Conservation (phyloP, 805 yeast genomes). For the Torulaspora franciscae region DNA sequence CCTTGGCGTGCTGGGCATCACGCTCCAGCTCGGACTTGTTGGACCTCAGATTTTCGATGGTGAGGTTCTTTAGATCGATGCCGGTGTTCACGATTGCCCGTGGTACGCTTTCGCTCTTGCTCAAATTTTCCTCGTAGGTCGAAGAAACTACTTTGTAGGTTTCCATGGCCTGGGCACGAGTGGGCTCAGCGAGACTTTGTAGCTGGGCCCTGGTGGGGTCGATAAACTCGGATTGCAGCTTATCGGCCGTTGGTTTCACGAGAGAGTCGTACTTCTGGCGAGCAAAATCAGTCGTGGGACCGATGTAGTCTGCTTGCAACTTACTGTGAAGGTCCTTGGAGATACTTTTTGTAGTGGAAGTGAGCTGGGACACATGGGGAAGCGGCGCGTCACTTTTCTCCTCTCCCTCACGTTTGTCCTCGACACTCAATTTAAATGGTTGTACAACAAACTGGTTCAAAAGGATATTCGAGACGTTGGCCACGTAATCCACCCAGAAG, state of each 20-base stretch:
- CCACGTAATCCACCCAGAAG: constrained; percentile 31
- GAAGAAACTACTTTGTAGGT: constrained; percentile 30
- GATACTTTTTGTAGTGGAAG: constrained; percentile 28
- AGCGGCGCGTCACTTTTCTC: constrained; percentile 9
- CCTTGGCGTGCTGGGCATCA: constrained; percentile 9
- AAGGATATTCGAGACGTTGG: constrained; percentile 30
- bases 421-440: constrained; percentile 24
- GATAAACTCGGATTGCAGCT: constrained; percentile 16
- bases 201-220: constrained; percentile 20
- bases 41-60: constrained; percentile 28
- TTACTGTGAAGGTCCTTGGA: constrained; percentile 26
- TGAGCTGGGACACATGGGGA: constrained; percentile 30
- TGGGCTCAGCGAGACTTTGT: constrained; percentile 15
- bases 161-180: constrained; percentile 22
- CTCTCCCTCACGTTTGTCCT: constrained; percentile 6
- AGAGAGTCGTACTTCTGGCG: constrained; percentile 21
- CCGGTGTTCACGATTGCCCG: constrained; percentile 34
- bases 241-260: constrained; percentile 27
- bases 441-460: constrained; percentile 29
- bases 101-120: constrained; percentile 31
- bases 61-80: constrained; percentile 28
- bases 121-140: constrained; percentile 28
- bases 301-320: constrained; percentile 21
- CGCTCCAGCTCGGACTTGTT: constrained; percentile 12
- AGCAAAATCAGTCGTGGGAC: constrained; percentile 26